Base-by-base conservation (phyloP, 2,329 filamentous ascomycete species). In the Trichophyton mentagrophytes region DNA sequence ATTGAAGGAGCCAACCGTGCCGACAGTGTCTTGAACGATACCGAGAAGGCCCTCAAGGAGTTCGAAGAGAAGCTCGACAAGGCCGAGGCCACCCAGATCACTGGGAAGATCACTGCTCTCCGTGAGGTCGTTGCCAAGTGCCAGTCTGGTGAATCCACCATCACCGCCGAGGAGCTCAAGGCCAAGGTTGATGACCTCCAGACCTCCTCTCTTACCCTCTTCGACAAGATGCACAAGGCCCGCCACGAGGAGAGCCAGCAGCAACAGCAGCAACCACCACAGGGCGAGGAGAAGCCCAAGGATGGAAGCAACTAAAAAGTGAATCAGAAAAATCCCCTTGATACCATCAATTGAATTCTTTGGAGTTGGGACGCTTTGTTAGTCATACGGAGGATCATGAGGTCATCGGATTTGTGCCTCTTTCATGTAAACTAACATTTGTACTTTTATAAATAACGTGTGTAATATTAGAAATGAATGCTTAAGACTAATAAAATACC, bases 151-250 rank as follows among this genome's bases (percentile, higher is more conserved):
- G 93, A 99, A 81, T 85, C 86, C 71, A 84, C 80, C 65, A 85
- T 88, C 71, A 95, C 90, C 64, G 88, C 91, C 58, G 88, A 89
- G 66, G 89, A 97, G 78, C 87, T 99, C 78, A 97, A 97, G 88
- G 85, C 89, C 80, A 96, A 96, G 89, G 95, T 89, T 70, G 93
- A 97, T 68, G 92, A 96, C 78, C 88, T 99, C 73, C 93, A 97
- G 81, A 89, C 88, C 75, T 89, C 92, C 68, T 92, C 88, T 78
- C 82, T 99, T 79, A 95, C 89, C 79, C 86, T 97, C 72, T 97
- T 99, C 77, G 93, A 97, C 82, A 96, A 97, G 88, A 96, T 99
- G 89, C 92, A 99, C 88, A 95, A 95, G 83, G 90, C 92, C 68
- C 87, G 89, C 69, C 76, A 78, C 68, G 88, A 91, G 80, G 80